Evolutionary conservation across 768 basidiomycete species (phyloP), one percentile per base, ranked within the genome.

Genomic region (Cyathus striatus): DNA sequence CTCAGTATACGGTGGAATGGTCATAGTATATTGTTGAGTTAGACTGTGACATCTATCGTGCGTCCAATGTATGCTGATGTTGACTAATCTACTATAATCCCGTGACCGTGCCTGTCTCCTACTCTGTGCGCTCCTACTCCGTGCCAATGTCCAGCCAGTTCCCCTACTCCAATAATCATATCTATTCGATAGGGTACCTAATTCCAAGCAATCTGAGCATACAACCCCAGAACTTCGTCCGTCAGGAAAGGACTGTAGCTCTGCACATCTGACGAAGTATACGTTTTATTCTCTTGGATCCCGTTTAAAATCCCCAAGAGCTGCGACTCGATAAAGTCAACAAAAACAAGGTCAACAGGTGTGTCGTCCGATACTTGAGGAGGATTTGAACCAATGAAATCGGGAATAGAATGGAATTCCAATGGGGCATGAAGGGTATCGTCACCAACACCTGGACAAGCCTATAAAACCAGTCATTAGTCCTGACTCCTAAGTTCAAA

Each of bases 391-490:
- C 68, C 69, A 45, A 88, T 70, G 54, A 80, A 89, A 52, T 73
- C 68, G 0, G 83, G 84, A 2, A 64, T 47, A 4, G 57, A 41
- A 59, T 73, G 76, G 60, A 73, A 76, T 3, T 83, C 73, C 40
- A 86, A 56, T 2, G 86, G 78, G 1, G 63, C 51, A 57, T 92
- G 90, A 0, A 62, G 60, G 3, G 72, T 78, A 51, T 91, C 90
- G 55, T 91, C 89, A 2, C 88, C 90, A 6, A 77, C 61, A 2
- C 81, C 85, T 1, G 86, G 81, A 56, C 89, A 90, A 1, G 76
- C 64, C 85, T 80, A 42, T 0, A 30, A 46, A 38, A n/a, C n/a
- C n/a, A n/a, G n/a, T n/a, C n/a, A n/a, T n/a, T n/a, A n/a, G n/a
- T n/a, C n/a, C n/a, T n/a, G n/a, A n/a, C n/a, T n/a, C n/a, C n/a